phyloP scores from a whole-genome alignment of 106 monocot genomes.

The Apostasia shenzhenica region DNA sequence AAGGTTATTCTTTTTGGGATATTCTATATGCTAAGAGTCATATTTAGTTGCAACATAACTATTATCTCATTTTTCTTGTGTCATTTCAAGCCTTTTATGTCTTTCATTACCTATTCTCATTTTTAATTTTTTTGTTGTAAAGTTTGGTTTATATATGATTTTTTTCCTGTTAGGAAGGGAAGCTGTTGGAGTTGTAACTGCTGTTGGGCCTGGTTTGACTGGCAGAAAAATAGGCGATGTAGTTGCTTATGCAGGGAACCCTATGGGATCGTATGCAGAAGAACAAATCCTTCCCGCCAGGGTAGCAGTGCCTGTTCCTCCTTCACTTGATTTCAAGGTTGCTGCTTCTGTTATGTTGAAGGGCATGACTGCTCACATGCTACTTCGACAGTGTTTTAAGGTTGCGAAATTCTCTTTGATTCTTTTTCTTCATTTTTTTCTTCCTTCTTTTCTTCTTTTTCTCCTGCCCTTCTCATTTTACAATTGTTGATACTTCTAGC shows the following conservation, averaged over 20 bases:
- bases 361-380: slow-evolving; percentile 72
- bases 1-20: too few relatives aligned
- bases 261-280: slow-evolving; percentile 68
- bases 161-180: slow-evolving; percentile 40
- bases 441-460: neutral
- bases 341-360: slow-evolving; percentile 63
- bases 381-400: slow-evolving; percentile 56
- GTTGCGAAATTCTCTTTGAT: slow-evolving; percentile 9
- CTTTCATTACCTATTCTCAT: too few relatives aligned
- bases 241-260: slow-evolving; percentile 66
- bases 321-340: slow-evolving; percentile 37
- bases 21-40: too few relatives aligned
- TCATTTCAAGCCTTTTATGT: too few relatives aligned
- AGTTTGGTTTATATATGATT: too few relatives aligned
- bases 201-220: slow-evolving; percentile 70
- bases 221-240: slow-evolving; percentile 60
- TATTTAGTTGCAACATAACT: too few relatives aligned
- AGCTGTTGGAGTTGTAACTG: slow-evolving; percentile 72
- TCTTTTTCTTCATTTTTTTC: neutral
- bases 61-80: too few relatives aligned
- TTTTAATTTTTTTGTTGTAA: too few relatives aligned
- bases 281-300: slow-evolving; percentile 74
- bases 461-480: neutral
- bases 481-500: too few relatives aligned
- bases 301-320: slow-evolving; percentile 49